Conservation (phyloP, 805 yeast genomes). For the Cyberlindnera misumaiensis region DNA sequence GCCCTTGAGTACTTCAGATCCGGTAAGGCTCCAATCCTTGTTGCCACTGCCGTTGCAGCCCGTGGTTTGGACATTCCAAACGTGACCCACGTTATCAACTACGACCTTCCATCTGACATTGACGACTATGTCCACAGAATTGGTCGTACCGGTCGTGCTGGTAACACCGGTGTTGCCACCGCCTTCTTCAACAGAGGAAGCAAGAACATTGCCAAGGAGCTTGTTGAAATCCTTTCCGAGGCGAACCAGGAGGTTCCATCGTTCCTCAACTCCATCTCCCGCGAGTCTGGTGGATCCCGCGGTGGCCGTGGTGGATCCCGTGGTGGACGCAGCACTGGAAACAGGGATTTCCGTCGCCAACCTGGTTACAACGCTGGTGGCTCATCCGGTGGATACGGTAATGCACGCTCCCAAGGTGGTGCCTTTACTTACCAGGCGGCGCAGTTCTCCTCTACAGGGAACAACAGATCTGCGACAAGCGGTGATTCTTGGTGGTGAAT, state of each 20-base stretch:
- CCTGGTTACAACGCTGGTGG: conserved; percentile 15
- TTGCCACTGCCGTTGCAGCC: conserved; percentile 99
- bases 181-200: conserved; percentile 97
- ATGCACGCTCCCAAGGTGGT: conserved; percentile 11
- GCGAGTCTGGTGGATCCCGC: conserved; percentile 65
- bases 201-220: conserved; percentile 80
- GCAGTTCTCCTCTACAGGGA: conserved; percentile 9
- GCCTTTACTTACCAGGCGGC: conserved; percentile 13
- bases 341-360: conserved; percentile 46
- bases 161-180: conserved; percentile 97
- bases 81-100: conserved; percentile 95
- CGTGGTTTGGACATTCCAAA: conserved; percentile 99
- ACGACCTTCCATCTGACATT: conserved; percentile 92
- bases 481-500: conserved; percentile 5
- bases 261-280: conserved; percentile 71
- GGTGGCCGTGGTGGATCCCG: conserved; percentile 41
- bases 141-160: conserved; percentile 99
- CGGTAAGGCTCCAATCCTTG: conserved; percentile 89
- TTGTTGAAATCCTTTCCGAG: conserved; percentile 81
- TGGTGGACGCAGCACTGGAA: conserved; percentile 33
- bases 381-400: conserved; percentile 10
- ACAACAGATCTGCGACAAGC: conserved; percentile 5
- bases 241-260: conserved; percentile 97
- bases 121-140: conserved; percentile 99
- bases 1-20: conserved; percentile 91